Percentiles rank a stretch among this genome's conserved stretches.
Conservation (phyloP, 106 monocot genomes). For the Alisma plantagoaquatica region DNA sequence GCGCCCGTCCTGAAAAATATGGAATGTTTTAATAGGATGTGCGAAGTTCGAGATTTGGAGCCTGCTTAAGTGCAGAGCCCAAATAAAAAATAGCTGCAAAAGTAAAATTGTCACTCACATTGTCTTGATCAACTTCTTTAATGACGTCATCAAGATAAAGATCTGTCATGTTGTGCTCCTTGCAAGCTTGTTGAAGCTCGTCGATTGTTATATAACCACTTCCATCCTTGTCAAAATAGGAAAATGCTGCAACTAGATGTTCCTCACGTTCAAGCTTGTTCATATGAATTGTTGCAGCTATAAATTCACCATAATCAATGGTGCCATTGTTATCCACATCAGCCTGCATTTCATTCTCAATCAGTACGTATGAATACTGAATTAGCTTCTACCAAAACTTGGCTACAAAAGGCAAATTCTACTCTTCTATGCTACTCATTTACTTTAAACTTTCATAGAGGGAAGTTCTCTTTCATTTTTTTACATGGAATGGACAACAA, state of each 20-base stretch:
- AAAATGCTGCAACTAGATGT: slow-evolving; percentile 65
- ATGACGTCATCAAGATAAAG: slow-evolving; percentile 86
- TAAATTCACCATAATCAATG: slow-evolving; percentile 73
- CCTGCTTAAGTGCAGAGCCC: neutral
- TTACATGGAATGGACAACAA: too few relatives aligned
- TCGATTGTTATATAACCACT: slow-evolving; percentile 89
- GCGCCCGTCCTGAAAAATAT: slow-evolving; percentile 8
- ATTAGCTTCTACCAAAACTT: too few relatives aligned
- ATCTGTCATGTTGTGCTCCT: slow-evolving; percentile 58
- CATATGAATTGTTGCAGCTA: slow-evolving; percentile 78
- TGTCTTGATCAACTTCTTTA: slow-evolving; percentile 81
- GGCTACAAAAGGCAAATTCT: too few relatives aligned
- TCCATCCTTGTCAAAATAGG: slow-evolving; percentile 83
- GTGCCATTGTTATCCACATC: slow-evolving; percentile 72
- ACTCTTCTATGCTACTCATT: too few relatives aligned
- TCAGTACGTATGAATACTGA: too few relatives aligned
- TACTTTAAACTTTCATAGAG: too few relatives aligned
- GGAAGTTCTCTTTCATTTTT: too few relatives aligned
- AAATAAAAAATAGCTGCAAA: neutral
- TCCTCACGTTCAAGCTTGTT: slow-evolving; percentile 89
- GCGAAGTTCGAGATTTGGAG: neutral
- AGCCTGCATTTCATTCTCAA: slow-evolving; percentile 44
- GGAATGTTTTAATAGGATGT: neutral
- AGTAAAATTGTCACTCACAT: slow-evolving; percentile 31
- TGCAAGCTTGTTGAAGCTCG: slow-evolving; percentile 74